Evolutionary conservation across 2,329 filamentous ascomycete genomes (phyloP).

Genomic region (Fusarium verticillioides): DNA sequence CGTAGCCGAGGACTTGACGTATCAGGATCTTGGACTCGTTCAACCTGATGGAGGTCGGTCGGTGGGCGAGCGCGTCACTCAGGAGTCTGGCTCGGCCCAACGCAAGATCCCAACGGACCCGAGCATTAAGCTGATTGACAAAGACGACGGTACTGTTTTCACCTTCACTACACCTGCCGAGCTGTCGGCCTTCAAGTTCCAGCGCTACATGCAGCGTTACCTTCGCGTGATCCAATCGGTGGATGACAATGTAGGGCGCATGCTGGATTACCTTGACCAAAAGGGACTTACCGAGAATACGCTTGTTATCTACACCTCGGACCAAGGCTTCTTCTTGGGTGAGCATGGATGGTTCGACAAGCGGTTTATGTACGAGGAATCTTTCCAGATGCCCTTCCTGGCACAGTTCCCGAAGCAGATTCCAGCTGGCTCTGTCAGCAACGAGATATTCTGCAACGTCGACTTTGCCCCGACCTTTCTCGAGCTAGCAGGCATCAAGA

Average conservation of each 20-base stretch:
- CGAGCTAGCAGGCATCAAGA: constrained; percentile 54
- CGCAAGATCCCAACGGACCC: constrained; percentile 30
- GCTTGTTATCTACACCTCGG: constrained; percentile 64
- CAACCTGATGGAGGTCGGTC: constrained; percentile 58
- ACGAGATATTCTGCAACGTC: constrained; percentile 64
- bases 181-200: constrained; percentile 64
- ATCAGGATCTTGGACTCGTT: constrained; percentile 61
- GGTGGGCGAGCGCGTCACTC: not conserved
- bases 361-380: constrained; percentile 68
- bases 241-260: constrained; percentile 62
- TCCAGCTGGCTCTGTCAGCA: constrained; percentile 52
- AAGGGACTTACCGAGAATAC: constrained; percentile 58
- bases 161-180: constrained; percentile 55
- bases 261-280: constrained; percentile 58
- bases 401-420: constrained; percentile 57
- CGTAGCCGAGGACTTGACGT: constrained; percentile 62
- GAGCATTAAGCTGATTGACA: not conserved
- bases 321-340: constrained; percentile 67
- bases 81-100: constrained; percentile 3
- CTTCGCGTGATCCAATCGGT: constrained; percentile 63
- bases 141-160: constrained; percentile 48
- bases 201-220: constrained; percentile 67
- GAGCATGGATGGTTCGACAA: constrained; percentile 70
- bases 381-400: constrained; percentile 66
- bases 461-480: constrained; percentile 64